Evolutionary conservation across 2,329 filamentous ascomycete species (phyloP), one percentile per base, ranked within the genome.

Genomic region (Magnaporthiopsis rhizophila): DNA sequence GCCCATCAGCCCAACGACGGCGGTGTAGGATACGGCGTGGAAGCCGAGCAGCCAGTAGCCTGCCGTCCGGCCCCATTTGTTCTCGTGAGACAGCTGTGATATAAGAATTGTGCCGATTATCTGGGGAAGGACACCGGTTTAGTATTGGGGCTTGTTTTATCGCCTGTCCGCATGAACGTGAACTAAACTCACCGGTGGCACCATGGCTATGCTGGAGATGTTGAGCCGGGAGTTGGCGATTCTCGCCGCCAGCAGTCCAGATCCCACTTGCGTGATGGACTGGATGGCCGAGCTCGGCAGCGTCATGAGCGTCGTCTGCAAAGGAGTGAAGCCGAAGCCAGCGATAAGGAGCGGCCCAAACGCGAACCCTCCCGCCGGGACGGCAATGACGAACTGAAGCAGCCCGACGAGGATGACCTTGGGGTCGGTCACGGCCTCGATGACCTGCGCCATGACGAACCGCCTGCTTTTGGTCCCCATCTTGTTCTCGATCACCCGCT

Each of bases 221-320:
- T 73, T 69, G 4, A 75, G 65, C 56, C 72, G 69, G 0, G 69
- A 70, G 62, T 69, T 71, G 11, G 65, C 58, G 18, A 74, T 62
- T 58, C 69, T 70, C 24, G 68, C 64, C 13, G 64, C 59, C 1
- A 71, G 53, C 56, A 67, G 66, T 1, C 69, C 70, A 26, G 18
- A 21, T 6, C 45, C 68, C 8, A 86, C 71, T 0, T 85, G 74
- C 0, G 82, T 79, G 0, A 83, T 68, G 68, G 86, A 84, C 66
- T 86, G 82, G 0, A 86, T 78, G 0, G 80, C 83, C 26, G 83
- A 84, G 21, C 83, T 84, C 0, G 84, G 84, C 64, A 87, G 87
- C 66, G 86, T 83, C 12, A 87, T 69, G 67, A 68, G 68, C 64
- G 68, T 67, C 12, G 67, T 71, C 65, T 69, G 67, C 30, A 75